A percentile compares a stretch with the other conserved stretches of the same genome.
Conservation (phyloP, 352 stramenopile species). For the Phytophthora pisi region DNA sequence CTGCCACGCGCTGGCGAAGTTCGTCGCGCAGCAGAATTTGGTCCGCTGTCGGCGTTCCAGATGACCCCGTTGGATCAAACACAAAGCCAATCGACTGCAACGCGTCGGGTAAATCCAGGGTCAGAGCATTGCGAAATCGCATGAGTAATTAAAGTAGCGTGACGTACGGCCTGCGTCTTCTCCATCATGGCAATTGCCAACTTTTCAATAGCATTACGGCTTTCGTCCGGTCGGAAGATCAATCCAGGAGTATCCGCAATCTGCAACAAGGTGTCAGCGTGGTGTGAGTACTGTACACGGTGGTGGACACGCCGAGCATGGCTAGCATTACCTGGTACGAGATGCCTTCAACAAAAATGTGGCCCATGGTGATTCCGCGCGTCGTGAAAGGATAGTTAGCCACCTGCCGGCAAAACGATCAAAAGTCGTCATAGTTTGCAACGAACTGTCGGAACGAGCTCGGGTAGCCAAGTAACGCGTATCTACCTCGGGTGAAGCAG, state of each 20-base stretch:
- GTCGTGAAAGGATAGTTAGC: slow-evolving; percentile 91
- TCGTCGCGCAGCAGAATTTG: slow-evolving; percentile 80
- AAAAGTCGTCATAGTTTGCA: slow-evolving; percentile 8
- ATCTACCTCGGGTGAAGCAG: slow-evolving; percentile 76
- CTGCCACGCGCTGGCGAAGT: slow-evolving; percentile 54
- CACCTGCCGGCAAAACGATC: slow-evolving; percentile 45
- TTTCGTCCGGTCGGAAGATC: slow-evolving; percentile 66
- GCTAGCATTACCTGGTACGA: slow-evolving; percentile 67
- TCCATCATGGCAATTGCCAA: slow-evolving; percentile 77
- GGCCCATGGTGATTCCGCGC: slow-evolving; percentile 86
- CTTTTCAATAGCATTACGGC: slow-evolving; percentile 78
- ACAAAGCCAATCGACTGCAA: slow-evolving; percentile 83
- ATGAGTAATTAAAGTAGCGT: background rate
- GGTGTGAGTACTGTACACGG: background rate
- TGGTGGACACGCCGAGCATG: background rate
- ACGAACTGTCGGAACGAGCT: background rate
- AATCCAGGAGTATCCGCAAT: slow-evolving; percentile 83
- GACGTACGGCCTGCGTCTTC: slow-evolving; percentile 67
- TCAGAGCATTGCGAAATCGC: slow-evolving; percentile 2
- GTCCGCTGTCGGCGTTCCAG: slow-evolving; percentile 63
- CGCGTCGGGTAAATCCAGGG: slow-evolving; percentile 9
- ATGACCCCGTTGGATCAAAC: slow-evolving; percentile 76
- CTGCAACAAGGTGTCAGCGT: slow-evolving; percentile 37
- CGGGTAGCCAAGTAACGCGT: background rate
- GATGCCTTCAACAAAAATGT: slow-evolving; percentile 84